Conservation (phyloP, 2,329 filamentous ascomycete genomes). For the Cyphellophora europaea region DNA sequence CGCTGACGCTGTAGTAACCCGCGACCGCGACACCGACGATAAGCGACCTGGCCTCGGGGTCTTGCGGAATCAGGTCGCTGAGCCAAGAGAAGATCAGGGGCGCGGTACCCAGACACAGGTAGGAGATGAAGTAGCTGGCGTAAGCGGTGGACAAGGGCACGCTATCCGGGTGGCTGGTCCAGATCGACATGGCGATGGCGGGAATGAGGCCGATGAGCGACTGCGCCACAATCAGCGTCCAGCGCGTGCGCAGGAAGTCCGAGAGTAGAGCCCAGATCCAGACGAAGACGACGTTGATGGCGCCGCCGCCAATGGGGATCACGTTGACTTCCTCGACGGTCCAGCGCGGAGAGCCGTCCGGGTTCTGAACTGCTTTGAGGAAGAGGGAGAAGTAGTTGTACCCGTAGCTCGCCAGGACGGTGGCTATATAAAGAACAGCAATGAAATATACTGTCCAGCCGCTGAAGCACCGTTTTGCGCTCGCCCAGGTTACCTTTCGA, state of each 20-base stretch:
- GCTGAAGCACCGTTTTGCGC: slow-evolving; percentile 30
- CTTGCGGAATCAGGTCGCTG: slow-evolving; percentile 41
- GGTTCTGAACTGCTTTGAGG: slow-evolving; percentile 25
- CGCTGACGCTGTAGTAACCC: slow-evolving; percentile 40
- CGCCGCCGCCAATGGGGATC: slow-evolving; percentile 39
- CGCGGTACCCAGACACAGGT: slow-evolving; percentile 45
- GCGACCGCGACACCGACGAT: slow-evolving; percentile 42
- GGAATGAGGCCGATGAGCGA: slow-evolving; percentile 39
- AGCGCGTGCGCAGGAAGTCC: slow-evolving; percentile 40
- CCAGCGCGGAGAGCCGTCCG: slow-evolving; percentile 35
- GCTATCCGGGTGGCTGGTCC: slow-evolving; percentile 36
- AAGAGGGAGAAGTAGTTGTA: slow-evolving; percentile 32
- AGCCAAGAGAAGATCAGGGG: slow-evolving; percentile 37
- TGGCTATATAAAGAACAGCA: slow-evolving; percentile 34
- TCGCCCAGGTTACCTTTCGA: slow-evolving; percentile 35
- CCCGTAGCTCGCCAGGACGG: slow-evolving; percentile 37
- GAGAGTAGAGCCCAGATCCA: slow-evolving; percentile 47
- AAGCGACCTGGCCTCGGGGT: slow-evolving; percentile 40
- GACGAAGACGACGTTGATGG: slow-evolving; percentile 41
- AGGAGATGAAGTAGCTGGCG: slow-evolving; percentile 43
- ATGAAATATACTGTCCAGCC: slow-evolving; percentile 39
- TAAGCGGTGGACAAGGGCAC: slow-evolving; percentile 40
- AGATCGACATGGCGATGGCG: slow-evolving; percentile 42
- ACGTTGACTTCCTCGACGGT: slow-evolving; percentile 35
- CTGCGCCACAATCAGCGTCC: slow-evolving; percentile 42